Conservation (phyloP, 2,329 filamentous ascomycete genomes). For the Colletotrichum tofieldiae region DNA sequence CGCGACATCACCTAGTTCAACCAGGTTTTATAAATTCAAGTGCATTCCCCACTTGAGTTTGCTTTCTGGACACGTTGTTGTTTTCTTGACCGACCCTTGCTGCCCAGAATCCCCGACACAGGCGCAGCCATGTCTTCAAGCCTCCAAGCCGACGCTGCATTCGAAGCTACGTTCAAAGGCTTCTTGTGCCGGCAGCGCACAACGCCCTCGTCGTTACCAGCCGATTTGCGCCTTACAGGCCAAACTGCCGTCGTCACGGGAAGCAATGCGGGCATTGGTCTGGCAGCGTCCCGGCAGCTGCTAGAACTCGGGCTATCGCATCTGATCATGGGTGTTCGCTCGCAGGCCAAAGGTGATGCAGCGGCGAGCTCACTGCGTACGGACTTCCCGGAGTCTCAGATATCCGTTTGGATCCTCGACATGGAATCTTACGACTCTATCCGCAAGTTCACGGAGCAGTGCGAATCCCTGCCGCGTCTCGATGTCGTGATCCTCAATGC, state of each 20-base stretch:
- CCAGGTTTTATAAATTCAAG: too few species aligned
- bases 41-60: too few species aligned
- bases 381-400: conserved; percentile 48
- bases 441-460: conserved; percentile 54
- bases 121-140: neutral
- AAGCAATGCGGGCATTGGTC: conserved; percentile 60
- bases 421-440: conserved; percentile 61
- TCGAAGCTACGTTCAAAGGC: neutral
- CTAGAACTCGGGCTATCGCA: conserved; percentile 53
- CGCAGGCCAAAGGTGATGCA: conserved; percentile 54
- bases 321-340: conserved; percentile 62
- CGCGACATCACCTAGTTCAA: too few species aligned
- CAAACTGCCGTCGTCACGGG: conserved; percentile 63
- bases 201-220: neutral
- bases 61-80: too few species aligned
- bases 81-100: neutral
- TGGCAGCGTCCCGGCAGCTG: conserved; percentile 60
- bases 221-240: conserved; percentile 46
- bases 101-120: too few species aligned
- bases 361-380: conserved; percentile 53
- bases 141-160: conserved; percentile 1
- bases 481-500: conserved; percentile 65
- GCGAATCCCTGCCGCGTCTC: conserved; percentile 53
- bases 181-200: conserved; percentile 1
- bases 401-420: conserved; percentile 63